Conservation (phyloP, 768 basidiomycete species). For the Tricholoma sp. region DNA sequence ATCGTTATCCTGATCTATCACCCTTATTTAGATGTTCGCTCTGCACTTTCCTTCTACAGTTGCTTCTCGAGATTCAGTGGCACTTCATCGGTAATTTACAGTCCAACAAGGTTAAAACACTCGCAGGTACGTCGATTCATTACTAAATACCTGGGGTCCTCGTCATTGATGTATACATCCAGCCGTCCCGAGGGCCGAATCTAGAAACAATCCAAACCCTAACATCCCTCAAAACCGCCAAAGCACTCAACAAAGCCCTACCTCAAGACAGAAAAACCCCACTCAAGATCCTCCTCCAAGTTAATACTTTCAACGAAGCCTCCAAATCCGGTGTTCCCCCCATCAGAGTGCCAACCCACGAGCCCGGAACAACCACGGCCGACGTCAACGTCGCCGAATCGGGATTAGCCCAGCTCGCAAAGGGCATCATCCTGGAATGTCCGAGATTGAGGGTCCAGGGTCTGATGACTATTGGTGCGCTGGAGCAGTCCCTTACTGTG, state of each 20-base stretch:
- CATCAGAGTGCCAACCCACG: no score
- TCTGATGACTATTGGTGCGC: slow-evolving; percentile 94
- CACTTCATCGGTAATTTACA: slow-evolving; percentile 95
- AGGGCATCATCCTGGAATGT: slow-evolving; percentile 65
- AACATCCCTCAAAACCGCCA: no score
- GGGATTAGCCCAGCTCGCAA: slow-evolving; percentile 63
- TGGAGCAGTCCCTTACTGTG: no score
- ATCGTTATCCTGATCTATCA: no score
- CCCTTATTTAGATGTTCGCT: no score
- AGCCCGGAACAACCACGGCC: slow-evolving; percentile 22
- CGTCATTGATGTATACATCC: no score
- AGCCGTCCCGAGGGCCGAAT: slow-evolving; percentile 92
- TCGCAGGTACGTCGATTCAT: slow-evolving; percentile 55
- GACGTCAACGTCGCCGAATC: slow-evolving; percentile 27
- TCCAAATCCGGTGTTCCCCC: slow-evolving; percentile 82
- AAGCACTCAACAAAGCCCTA: no score
- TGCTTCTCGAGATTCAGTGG: slow-evolving; percentile 89
- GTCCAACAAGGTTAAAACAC: slow-evolving; percentile 88
- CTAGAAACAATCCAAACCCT: slow-evolving; percentile 85
- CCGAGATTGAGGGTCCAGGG: slow-evolving; percentile 74
- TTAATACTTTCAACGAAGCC: slow-evolving; percentile 94
- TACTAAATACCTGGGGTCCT: no score
- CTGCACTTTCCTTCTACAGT: slow-evolving; percentile 46
- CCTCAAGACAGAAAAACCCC: slow-evolving; percentile 47
- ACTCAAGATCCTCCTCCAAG: slow-evolving; percentile 82